These are phyloP conservation scores for Ceratocystis papillata DNA, from an alignment of 2,329 filamentous ascomycete species.

Conservation along the genomic window DNA sequence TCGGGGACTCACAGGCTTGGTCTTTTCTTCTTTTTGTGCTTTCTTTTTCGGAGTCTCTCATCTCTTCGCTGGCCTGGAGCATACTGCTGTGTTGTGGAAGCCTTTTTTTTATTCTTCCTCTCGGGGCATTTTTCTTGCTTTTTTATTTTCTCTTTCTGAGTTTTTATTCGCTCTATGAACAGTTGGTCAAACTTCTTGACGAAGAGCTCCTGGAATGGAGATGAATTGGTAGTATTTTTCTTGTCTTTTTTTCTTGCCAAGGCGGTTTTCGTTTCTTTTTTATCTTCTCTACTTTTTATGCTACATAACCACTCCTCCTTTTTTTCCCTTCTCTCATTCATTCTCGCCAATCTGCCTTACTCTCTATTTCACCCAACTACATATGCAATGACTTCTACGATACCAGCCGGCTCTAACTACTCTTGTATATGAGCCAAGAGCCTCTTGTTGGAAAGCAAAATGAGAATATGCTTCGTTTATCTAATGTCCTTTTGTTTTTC, in stretches of 20 bases:
- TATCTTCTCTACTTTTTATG: slow-evolving; percentile 16
- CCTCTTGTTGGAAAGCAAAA: not conserved
- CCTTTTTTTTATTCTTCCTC: not conserved
- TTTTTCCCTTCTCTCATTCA: slow-evolving; percentile 1
- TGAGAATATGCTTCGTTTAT: slow-evolving; percentile 3
- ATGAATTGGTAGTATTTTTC: slow-evolving; percentile 8
- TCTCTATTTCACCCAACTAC: not conserved
- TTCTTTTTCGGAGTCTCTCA: not conserved
- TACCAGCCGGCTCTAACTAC: not conserved
- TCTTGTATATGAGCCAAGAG: not conserved
- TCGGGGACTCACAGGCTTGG: not conserved
- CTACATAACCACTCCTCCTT: slow-evolving; percentile 8
- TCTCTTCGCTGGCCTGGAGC: not conserved
- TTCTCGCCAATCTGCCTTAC: not conserved
- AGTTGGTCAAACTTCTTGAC: slow-evolving; percentile 10
- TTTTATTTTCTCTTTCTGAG: slow-evolving; percentile 9
- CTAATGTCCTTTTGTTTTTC: slow-evolving; percentile 3
- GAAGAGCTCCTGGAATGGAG: slow-evolving; percentile 13
- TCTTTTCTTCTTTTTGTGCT: not conserved
- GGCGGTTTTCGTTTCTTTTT: slow-evolving; percentile 16
- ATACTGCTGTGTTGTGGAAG: not conserved
- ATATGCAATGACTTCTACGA: slow-evolving; percentile 3
- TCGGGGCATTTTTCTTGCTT: slow-evolving; percentile 5
- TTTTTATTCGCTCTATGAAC: slow-evolving; percentile 14
- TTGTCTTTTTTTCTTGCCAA: slow-evolving; percentile 11